Evolutionary conservation across 106 monocot genomes (phyloP), one percentile per base, ranked within the genome.

Genomic region (Apostasia shenzhenica): DNA sequence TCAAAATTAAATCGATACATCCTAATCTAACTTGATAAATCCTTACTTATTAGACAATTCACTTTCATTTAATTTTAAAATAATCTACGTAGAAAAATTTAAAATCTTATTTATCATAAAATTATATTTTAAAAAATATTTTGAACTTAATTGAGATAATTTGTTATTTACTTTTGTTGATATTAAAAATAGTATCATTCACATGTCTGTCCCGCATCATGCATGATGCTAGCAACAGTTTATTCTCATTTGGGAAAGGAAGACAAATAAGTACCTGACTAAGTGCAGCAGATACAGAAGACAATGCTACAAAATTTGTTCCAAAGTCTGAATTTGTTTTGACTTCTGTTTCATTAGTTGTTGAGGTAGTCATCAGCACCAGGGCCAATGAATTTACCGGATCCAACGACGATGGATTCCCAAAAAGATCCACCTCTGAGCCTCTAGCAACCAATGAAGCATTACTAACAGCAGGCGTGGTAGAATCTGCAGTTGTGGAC

Each of bases 381-480:
- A 92, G 69, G 71, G 92, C 97, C 74, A 92, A 68, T 7, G 89
- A 79, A 79, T 71, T 74, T 38, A 85, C 62, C 49, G 86, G 71
- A 68, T 97, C 92, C 11, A 63, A 69, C 52, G 75, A 58, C 12
- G 82, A 77, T 43, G 72, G 50, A 50, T 76, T 78, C 56, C 85
- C 87, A 78, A 99, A 99, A 6, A 99, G 67, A 64, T 90, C 97
- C 57, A 80, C 71, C 67, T 72, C 87, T 10, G 66, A 54, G 67
- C 62, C 88, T 61, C 44, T 75, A 8, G 61, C 80, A 57, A 66
- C 76, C 52, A 80, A 57, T 61, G 81, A 43, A 39, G 77, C 41
- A 54, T 47, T 57, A 66, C 11, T 52, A 37, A 46, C 14, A 67
- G 67, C 63, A 11, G 48, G 66, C 64, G 76, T 50, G 6, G 55